A percentile compares a stretch with the other conserved stretches of the same genome.
phyloP scores from a whole-genome alignment of 148 eudicot species.

The Polygonum aviculare region DNA sequence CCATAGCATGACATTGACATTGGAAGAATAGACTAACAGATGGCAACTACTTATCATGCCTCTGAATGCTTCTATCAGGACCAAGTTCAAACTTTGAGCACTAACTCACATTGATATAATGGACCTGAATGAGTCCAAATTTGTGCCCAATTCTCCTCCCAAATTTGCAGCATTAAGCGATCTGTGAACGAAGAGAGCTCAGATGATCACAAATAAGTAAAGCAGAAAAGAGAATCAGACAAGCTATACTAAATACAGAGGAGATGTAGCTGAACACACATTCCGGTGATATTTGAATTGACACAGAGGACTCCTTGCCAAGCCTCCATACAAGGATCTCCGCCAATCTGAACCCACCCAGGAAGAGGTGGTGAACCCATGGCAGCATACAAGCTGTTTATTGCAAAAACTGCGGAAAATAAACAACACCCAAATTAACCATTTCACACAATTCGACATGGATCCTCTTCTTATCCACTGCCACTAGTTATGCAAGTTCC shows the following conservation, averaged over 20 bases:
- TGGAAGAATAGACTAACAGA: background rate
- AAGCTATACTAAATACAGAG: background rate
- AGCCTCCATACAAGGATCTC: slow-evolving; percentile 78
- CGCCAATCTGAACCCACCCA: slow-evolving; percentile 79
- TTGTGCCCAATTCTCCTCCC: slow-evolving; percentile 66
- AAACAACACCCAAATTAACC: background rate
- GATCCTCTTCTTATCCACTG: background rate
- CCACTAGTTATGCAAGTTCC: too few relatives aligned
- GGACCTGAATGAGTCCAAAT: slow-evolving; percentile 49
- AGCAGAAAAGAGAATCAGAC: background rate
- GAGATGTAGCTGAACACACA: slow-evolving; percentile 34
- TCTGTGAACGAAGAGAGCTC: slow-evolving; percentile 35
- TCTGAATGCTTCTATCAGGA: background rate
- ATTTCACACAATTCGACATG: slow-evolving; percentile 9
- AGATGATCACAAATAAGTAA: background rate
- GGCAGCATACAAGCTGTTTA: slow-evolving; percentile 69
- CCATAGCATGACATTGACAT: background rate
- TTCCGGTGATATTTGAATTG: slow-evolving; percentile 63
- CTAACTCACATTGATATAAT: slow-evolving; percentile 66
- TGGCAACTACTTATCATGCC: background rate
- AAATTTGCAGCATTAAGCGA: slow-evolving; percentile 46
- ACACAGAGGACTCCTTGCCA: slow-evolving; percentile 99
- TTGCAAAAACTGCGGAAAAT: slow-evolving; percentile 49
- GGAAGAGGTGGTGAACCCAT: slow-evolving; percentile 65
- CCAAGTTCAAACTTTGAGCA: background rate